Evolutionary conservation across 1,139 yeast genomes (phyloP), one percentile per base, ranked within the genome.

Genomic region (Yamadazyma aaseri): DNA sequence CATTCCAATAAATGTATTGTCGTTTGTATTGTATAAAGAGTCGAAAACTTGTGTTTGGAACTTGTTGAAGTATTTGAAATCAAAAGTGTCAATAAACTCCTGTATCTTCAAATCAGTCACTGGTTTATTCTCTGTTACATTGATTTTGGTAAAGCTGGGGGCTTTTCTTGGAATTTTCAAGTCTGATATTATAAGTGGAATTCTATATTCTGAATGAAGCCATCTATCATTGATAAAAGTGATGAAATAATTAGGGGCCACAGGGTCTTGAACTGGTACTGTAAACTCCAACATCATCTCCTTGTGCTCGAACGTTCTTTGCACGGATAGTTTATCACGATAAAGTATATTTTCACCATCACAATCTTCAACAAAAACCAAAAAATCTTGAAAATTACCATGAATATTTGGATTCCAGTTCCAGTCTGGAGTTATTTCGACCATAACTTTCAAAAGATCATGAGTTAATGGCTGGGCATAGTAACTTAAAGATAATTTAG

Each of bases 191-290:
- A 78, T 58, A 2, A 87, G 63, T 0, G 96, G 87, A 2, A 74
- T 55, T 39, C 75, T 74, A 45, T 74, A 68, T 34, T 78, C 86
- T 37, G 89, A 78, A 41, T 86, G 90, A 6, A 89, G 59, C 98
- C 98, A 92, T 40, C 71, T 76, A 40, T 89, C 95, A 40, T 95
- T 86, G 3, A 84, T 62, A 13, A 89, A 55, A 0, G 84, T 70
- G 5, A 89, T 72, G 56, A 84, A 86, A 46, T 83, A 81, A 46
- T 80, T 80, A 1, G 96, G 96, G 11, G 94, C 90, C 3, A 75
- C 39, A 1, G 84, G 81, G 5, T 75, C 79, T 21, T 65, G 40
- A 15, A 78, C 42, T 4, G 85, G 76, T 3, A 90, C 76, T 1
- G 85, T 72, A 47, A 87, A 79, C 31, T 82, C 90, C 3, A 87